phyloP scores from a whole-genome alignment of 106 monocot species.

The Triglochin maritima region DNA sequence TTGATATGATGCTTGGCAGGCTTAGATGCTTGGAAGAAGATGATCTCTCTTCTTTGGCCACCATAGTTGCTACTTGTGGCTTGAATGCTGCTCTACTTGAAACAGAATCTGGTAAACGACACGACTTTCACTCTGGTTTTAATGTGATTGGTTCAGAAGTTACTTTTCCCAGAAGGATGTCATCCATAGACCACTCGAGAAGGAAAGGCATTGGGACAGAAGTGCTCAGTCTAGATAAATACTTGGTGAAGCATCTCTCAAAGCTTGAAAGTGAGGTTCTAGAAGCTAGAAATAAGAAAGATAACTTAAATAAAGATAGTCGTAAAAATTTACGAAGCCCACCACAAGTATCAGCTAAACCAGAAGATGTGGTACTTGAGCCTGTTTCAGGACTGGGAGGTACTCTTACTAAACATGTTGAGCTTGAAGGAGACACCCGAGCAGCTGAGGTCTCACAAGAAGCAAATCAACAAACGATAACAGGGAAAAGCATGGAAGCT shows the following conservation, averaged over 20 bases:
- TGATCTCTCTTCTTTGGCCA: slow-evolving; percentile 65
- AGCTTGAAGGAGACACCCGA: slow-evolving; percentile 59
- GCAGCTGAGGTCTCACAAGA: slow-evolving; percentile 32
- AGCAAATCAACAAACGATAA: background rate
- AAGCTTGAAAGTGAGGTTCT: slow-evolving; percentile 67
- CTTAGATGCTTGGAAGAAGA: slow-evolving; percentile 64
- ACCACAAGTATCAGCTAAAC: background rate
- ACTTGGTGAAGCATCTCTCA: slow-evolving; percentile 64
- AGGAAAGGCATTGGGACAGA: slow-evolving; percentile 24
- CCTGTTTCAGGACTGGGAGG: slow-evolving; percentile 34
- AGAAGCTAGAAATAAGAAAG: slow-evolving; percentile 43
- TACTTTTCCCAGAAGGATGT: background rate
- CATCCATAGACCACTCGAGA: slow-evolving; percentile 5
- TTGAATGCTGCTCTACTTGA: slow-evolving; percentile 66
- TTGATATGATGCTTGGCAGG: slow-evolving; percentile 56
- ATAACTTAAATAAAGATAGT: background rate
- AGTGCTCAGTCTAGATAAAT: slow-evolving; percentile 57
- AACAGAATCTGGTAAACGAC: slow-evolving; percentile 28
- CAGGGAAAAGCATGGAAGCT: slow-evolving; percentile 1
- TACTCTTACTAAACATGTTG: slow-evolving; percentile 60
- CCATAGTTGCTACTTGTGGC: slow-evolving; percentile 79
- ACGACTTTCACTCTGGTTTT: background rate
- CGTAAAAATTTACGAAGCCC: background rate
- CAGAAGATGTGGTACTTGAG: slow-evolving; percentile 3
- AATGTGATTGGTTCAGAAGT: background rate